phyloP scores from a whole-genome alignment of 345 rosid genomes.

The Pseudoturritis turrita region DNA sequence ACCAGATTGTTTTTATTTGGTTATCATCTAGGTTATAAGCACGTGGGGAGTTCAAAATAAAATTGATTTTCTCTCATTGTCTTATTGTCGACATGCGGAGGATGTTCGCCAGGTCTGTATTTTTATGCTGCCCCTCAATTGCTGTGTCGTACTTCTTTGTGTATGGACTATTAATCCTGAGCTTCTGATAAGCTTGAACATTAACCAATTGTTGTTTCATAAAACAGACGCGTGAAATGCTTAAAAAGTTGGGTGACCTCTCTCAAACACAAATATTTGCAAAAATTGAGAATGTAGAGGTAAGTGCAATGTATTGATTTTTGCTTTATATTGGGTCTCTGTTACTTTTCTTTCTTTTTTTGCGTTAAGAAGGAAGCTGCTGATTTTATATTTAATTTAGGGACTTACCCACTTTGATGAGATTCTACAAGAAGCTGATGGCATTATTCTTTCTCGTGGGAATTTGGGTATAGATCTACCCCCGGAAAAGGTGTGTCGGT shows the following conservation, averaged over 20 bases:
- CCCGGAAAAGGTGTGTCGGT: slow-evolving; percentile 75
- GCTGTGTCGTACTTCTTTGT: background rate
- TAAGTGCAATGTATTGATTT: slow-evolving; percentile 17
- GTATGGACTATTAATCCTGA: background rate
- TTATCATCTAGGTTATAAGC: slow-evolving; percentile 61
- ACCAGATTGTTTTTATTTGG: background rate
- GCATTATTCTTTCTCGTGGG: slow-evolving; percentile 97
- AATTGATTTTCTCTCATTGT: slow-evolving; percentile 91
- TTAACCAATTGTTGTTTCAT: slow-evolving; percentile 6
- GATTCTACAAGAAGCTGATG: slow-evolving; percentile 97
- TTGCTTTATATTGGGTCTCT: background rate
- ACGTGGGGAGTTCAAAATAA: slow-evolving; percentile 93
- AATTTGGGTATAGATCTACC: slow-evolving; percentile 98
- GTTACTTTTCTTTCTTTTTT: background rate
- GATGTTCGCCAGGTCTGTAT: slow-evolving; percentile 78
- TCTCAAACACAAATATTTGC: slow-evolving; percentile 91
- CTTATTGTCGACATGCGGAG: slow-evolving; percentile 91
- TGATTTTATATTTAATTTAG: slow-evolving; percentile 30
- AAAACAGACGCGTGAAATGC: slow-evolving; percentile 77
- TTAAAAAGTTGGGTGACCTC: slow-evolving; percentile 78
- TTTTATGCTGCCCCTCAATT: background rate
- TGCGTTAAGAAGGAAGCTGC: background rate
- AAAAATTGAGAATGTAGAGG: slow-evolving; percentile 93
- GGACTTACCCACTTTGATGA: slow-evolving; percentile 96
- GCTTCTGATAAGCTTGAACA: background rate